phyloP scores from a whole-genome alignment of 1,284 basidiomycete genomes.

The Trametes pubescens region DNA sequence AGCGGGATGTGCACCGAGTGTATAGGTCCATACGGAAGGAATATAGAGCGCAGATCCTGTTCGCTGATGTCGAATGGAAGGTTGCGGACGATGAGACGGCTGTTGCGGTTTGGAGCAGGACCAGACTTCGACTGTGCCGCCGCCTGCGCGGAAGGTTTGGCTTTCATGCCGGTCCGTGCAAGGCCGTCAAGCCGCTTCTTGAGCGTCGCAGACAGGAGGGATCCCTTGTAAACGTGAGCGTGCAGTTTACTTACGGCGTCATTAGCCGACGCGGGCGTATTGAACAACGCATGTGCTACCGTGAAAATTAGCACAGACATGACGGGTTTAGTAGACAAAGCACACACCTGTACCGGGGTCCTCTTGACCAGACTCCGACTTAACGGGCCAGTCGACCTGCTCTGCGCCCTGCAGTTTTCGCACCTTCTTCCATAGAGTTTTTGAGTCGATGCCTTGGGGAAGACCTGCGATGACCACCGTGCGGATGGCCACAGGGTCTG shows the following conservation, averaged over 20 bases:
- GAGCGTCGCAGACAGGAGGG: constrained; percentile 86
- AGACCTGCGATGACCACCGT: constrained; percentile 84
- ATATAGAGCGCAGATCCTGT: constrained; percentile 87
- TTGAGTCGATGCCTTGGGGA: constrained; percentile 73
- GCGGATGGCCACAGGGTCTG: constrained; percentile 82
- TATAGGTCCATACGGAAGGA: constrained; percentile 90
- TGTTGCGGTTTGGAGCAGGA: constrained; percentile 70
- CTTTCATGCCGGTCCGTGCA: constrained; percentile 54
- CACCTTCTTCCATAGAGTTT: constrained; percentile 88
- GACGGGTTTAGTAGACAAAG: constrained; percentile 30
- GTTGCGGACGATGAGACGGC: constrained; percentile 92
- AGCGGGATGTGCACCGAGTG: constrained; percentile 86
- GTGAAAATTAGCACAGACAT: neutral
- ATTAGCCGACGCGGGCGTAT: constrained; percentile 74
- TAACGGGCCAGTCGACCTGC: constrained; percentile 74
- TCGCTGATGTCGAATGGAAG: constrained; percentile 85
- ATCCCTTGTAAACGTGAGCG: constrained; percentile 93
- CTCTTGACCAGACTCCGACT: constrained; percentile 53
- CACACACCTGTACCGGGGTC: constrained; percentile 47
- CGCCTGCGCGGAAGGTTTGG: constrained; percentile 32
- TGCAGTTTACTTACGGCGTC: constrained; percentile 87
- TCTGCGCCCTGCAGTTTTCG: constrained; percentile 80
- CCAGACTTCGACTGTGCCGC: constrained; percentile 43
- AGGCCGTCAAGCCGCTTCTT: constrained; percentile 88
- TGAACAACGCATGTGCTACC: constrained; percentile 81